Base-by-base conservation (phyloP, 768 basidiomycete genomes). In the Lactarius deliciosus region DNA sequence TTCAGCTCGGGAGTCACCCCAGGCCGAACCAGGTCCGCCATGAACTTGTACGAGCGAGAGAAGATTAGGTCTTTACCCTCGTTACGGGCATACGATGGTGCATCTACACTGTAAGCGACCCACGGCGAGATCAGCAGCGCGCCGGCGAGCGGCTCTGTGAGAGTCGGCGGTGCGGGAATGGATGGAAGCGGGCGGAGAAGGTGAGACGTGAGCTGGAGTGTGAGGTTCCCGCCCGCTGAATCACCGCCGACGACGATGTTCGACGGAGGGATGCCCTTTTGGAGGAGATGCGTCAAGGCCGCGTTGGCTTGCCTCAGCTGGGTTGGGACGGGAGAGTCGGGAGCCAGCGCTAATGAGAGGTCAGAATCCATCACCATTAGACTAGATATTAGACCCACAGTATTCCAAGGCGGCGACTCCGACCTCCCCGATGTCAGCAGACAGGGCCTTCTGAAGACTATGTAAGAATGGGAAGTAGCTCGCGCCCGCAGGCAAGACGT, bases 201-300 rank as follows among this genome's bases (percentile, higher is more conserved):
- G 40, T 72, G 71, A 3, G 66, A 58, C 2, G 66, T 54, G 13
- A 73, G 67, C 61, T 72, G 72, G 5, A 72, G 18, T 28, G 70
- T 16, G 2, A 73, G 43, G 61, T 72, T 73, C 32, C 32, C 72
- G 11, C 72, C 72, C 5, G 68, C 71, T 1, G 71, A 72, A 64
- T 73, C 72, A 18, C 72, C 72, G 0, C 64, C 63, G 25, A 73
- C 45, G 57, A 61, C 57, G 3, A 73, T 72, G 28, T 68, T 67
- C 6, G 71, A 63, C 3, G 70, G 30, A 1, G 64, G 32, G 6
- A 73, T 70, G 13, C 72, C 72, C 18, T 60, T 60, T 5, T 69
- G 64, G n/a, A 69, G 58, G 45, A 73, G 32, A 34, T 69, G 64
- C 18, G 57, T 53, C 6, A 73, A 30, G 4, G 68, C 72, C 4